Base-by-base conservation (phyloP, 805 yeast species). In the Ogataea saltuana region DNA sequence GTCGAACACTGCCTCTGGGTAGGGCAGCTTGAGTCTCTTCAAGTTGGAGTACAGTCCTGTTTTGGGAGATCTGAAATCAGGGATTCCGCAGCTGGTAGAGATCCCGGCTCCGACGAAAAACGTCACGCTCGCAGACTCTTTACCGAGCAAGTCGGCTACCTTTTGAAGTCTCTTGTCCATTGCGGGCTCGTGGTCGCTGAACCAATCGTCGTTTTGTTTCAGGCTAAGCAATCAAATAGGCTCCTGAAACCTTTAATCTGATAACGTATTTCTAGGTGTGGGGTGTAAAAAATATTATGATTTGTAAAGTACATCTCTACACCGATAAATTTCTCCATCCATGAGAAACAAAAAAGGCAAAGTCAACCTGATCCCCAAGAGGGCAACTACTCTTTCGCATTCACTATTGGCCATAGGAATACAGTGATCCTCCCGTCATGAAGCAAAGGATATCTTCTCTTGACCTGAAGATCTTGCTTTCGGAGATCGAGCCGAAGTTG, bases 1-100 rank as follows among this genome's bases (percentile, higher is more conserved):
- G 59, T 90, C 97, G 61, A 91, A 91, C 1, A 91, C 97, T 0
- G 97, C 97, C 60, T 91, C 99, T 1, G 97, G 93, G 60, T 79
- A 89, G 5, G 98, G 98, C 37, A 91, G 68, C 26, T 86, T 74
- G 28, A 90, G 70, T 50, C 79, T 73, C 16, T 83, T 72, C 39
- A 91, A 69, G 60, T 91, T 91, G 50, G 89, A 78, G 57, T 91
- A 91, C 6, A 91, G 73, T 0, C 95, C 95, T 1, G 98, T 91
- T 32, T 80, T 76, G 1, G 97, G 97, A 15, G 95, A 81, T 53
- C 98, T 72, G 62, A 91, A 91, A 62, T 91, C 99, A 0, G 98
- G 99, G 34, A 90, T 91, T 0, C 98, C 99, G 35, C 95, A 89
- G 3, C 86, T 72, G 0, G 98, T 91, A 2, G 97, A 88, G 29